Conservation (phyloP, 2,329 filamentous ascomycete genomes). For the Cercospora sesami region DNA sequence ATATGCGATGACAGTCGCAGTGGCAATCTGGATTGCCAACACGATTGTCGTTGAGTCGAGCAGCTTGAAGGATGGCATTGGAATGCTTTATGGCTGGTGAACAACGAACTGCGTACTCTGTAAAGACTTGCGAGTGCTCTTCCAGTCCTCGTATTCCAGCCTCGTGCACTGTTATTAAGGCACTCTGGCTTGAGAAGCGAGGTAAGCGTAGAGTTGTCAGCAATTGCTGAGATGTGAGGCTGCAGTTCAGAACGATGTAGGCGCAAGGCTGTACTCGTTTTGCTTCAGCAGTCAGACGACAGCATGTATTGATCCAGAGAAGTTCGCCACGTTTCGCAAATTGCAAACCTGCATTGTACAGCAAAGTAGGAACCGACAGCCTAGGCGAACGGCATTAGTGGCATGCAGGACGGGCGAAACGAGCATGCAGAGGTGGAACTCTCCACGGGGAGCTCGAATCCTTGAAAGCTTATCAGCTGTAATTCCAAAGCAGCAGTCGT, state of each 20-base stretch:
- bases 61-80: neutral
- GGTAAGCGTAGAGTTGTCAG: neutral
- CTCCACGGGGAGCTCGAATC: neutral
- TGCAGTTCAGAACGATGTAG: neutral
- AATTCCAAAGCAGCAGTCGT: neutral
- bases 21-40: neutral
- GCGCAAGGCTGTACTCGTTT: neutral
- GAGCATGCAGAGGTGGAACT: neutral
- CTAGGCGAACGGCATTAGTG: neutral
- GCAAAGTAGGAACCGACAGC: neutral
- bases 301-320: neutral
- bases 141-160: neutral
- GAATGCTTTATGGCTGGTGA: neutral
- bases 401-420: neutral
- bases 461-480: neutral
- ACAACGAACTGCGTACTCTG: neutral
- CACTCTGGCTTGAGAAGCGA: neutral
- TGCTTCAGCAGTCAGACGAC: neutral
- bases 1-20: neutral
- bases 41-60: neutral
- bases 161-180: neutral
- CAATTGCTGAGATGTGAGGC: neutral
- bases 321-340: neutral
- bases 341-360: neutral
- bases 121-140: neutral